These are phyloP conservation scores for Marvania coccoides DNA, from an alignment of 139 green algal genomes.

Conservation along the genomic window DNA sequence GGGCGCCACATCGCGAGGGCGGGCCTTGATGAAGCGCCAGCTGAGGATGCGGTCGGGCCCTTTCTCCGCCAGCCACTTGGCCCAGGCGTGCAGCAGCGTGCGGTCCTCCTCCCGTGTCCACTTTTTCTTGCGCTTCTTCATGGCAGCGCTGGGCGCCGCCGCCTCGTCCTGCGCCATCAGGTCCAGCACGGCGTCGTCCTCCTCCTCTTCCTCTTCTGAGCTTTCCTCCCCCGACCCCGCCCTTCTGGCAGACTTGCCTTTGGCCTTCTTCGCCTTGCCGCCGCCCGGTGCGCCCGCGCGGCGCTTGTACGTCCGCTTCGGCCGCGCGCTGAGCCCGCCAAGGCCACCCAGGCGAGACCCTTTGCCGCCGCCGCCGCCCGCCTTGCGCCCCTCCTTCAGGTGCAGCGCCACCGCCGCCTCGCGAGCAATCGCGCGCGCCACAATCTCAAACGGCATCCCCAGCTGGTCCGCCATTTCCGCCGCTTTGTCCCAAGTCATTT, in stretches of 20 bases:
- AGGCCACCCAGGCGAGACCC: background rate
- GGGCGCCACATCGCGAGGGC: background rate
- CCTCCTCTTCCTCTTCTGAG: background rate
- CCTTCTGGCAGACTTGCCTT: background rate
- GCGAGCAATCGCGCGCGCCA: background rate
- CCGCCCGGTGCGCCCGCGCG: background rate
- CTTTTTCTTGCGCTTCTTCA: conserved; percentile 11
- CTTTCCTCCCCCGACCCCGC: background rate
- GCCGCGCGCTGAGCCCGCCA: background rate
- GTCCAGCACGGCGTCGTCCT: background rate
- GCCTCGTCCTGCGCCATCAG: background rate
- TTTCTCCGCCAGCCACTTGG: background rate
- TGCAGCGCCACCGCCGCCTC: too few species aligned
- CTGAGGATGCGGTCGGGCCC: background rate
- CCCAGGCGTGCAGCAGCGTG: conserved; percentile 17
- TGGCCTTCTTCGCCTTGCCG: background rate
- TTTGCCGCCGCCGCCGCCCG: background rate
- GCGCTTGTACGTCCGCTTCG: background rate
- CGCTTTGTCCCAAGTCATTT: background rate
- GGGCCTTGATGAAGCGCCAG: background rate
- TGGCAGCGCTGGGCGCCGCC: too few species aligned
- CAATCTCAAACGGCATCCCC: background rate
- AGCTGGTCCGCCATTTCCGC: background rate
- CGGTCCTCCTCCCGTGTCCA: conserved; percentile 25
- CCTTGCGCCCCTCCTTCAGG: background rate